Conservation (phyloP, 2,329 filamentous ascomycete species). For the Sclerotinia sclerotiorum region DNA sequence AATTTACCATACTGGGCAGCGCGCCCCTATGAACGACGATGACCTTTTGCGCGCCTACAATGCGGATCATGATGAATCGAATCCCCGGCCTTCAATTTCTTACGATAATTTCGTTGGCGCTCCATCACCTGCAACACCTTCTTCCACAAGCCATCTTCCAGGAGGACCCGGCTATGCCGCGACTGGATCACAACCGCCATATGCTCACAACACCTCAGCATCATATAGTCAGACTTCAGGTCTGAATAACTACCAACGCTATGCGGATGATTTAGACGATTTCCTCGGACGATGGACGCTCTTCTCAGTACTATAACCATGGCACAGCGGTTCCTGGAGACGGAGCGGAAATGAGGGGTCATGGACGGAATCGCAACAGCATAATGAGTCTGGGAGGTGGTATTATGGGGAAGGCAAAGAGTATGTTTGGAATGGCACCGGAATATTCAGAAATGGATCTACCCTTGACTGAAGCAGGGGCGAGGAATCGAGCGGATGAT, state of each 20-base stretch:
- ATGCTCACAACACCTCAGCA: conserved; percentile 27
- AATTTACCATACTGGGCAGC: conserved; percentile 72
- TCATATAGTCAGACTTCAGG: conserved; percentile 71
- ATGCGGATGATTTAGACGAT: conserved; percentile 85
- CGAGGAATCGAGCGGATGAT: conserved; percentile 47
- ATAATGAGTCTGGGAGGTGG: conserved; percentile 85
- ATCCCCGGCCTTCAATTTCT: conserved; percentile 78
- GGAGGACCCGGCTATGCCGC: conserved; percentile 38
- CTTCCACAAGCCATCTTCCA: conserved; percentile 44
- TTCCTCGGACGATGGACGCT: conserved; percentile 74
- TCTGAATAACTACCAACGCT: conserved; percentile 84
- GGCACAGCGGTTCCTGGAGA: conserved; percentile 61
- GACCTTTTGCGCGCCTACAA: conserved; percentile 74
- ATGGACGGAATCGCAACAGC: conserved; percentile 79
- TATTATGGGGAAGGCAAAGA: conserved; percentile 82
- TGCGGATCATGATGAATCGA: conserved; percentile 56
- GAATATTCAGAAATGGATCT: conserved; percentile 98
- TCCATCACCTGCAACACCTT: conserved; percentile 51
- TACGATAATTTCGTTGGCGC: conserved; percentile 93
- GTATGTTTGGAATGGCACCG: conserved; percentile 80
- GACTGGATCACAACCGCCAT: conserved; percentile 31
- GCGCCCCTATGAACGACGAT: conserved; percentile 77
- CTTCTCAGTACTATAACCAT: conserved; percentile 72
- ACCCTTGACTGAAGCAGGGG: conserved; percentile 78
- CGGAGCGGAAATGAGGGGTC: conserved; percentile 49